These are phyloP conservation scores for Vaucheria bursata DNA, from an alignment of 352 stramenopile species.

Conservation along the genomic window DNA sequence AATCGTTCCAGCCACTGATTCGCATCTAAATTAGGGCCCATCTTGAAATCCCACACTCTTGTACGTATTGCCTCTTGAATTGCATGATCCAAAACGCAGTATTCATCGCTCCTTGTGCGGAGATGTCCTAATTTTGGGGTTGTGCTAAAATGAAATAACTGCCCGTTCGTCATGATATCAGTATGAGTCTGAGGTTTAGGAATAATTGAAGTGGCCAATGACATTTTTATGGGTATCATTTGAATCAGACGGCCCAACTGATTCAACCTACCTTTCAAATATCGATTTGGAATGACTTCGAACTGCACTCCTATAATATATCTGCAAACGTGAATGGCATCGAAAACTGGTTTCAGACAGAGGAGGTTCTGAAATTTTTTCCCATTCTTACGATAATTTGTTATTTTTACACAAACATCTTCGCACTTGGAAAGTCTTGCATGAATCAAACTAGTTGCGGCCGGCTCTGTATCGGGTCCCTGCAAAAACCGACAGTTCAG, in stretches of 20 bases:
- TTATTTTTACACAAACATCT: conserved; percentile 50
- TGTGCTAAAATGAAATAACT: background rate
- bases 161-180: background rate
- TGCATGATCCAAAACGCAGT: background rate
- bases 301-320: conserved; percentile 49
- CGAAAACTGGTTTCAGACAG: conserved; percentile 46
- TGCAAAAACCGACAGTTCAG: conserved; percentile 52
- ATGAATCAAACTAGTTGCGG: conserved; percentile 36
- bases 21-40: conserved; percentile 16
- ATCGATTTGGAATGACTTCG: conserved; percentile 43
- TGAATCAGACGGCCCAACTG: conserved; percentile 48
- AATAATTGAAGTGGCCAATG: background rate
- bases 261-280: conserved; percentile 42
- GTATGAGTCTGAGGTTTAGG: background rate
- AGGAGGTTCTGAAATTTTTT: conserved; percentile 48
- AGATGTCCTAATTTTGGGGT: background rate
- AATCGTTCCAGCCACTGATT: conserved; percentile 46
- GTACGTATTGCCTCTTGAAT: background rate
- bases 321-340: conserved; percentile 53
- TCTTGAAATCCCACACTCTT: background rate
- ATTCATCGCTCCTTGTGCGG: background rate
- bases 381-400: conserved; percentile 49
- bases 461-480: conserved; percentile 45
- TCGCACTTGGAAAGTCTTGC: conserved; percentile 46
- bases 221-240: conserved; percentile 41